Conservation (phyloP, 768 basidiomycete species). For the Suillus americanus region DNA sequence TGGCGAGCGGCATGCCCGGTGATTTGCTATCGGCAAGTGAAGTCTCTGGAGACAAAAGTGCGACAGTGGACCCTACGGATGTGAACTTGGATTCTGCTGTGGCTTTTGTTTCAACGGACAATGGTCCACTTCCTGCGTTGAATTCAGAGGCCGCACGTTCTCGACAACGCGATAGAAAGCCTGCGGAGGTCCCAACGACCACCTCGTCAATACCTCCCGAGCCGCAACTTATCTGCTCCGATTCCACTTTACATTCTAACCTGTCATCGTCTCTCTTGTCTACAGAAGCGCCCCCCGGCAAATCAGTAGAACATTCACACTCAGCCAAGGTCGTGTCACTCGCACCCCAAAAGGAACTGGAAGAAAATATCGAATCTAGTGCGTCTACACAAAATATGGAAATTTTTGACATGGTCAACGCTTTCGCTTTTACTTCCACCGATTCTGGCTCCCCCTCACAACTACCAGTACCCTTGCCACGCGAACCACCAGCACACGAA, state of each 20-base stretch:
- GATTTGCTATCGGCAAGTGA: neutral
- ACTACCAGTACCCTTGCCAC: neutral
- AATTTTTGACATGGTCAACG: neutral
- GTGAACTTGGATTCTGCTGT: neutral
- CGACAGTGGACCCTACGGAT: neutral
- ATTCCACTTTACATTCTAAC: neutral
- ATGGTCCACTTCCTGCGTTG: neutral
- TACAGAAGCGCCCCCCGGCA: neutral
- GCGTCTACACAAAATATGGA: conserved; percentile 34
- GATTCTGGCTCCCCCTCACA: neutral
- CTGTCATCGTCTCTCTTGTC: neutral
- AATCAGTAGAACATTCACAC: neutral
- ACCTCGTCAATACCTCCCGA: neutral
- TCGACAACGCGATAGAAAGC: neutral
- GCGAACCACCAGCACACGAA: neutral
- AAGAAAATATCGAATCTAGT: conserved; percentile 40
- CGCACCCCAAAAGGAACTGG: conserved; percentile 44
- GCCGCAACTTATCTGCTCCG: neutral
- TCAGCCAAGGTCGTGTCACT: conserved; percentile 17
- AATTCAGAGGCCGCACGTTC: neutral
- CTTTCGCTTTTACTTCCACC: conserved; percentile 1
- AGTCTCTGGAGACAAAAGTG: neutral
- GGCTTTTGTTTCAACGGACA: neutral
- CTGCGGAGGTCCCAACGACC: neutral
- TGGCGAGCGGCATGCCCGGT: neutral